Evolutionary conservation across 2,329 filamentous ascomycete genomes (phyloP).

Genomic region (Verticillium klebahnii): DNA sequence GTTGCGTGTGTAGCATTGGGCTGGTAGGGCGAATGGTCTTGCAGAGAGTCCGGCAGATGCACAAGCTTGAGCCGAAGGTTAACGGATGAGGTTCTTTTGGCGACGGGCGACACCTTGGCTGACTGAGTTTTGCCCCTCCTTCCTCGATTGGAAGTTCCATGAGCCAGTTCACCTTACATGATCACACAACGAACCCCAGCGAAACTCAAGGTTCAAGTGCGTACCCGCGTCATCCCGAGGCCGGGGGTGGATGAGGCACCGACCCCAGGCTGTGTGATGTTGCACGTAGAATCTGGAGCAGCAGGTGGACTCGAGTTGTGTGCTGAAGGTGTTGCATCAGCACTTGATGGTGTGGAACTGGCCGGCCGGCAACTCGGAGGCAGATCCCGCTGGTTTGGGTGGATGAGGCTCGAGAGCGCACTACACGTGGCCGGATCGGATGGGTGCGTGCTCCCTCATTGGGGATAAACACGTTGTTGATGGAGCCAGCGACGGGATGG

Average conservation of each 20-base stretch:
- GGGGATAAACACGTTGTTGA: no score
- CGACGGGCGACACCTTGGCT: not conserved
- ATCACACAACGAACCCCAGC: not conserved
- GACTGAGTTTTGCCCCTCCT: not conserved
- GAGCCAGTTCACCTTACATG: not conserved
- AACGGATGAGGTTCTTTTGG: not conserved
- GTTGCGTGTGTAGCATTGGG: not conserved
- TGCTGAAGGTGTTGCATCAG: no score
- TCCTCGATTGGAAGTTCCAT: not conserved
- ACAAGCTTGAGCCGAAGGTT: not conserved
- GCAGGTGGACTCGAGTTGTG: not conserved
- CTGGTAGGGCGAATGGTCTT: not conserved
- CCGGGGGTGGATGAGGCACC: not conserved
- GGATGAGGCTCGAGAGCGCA: not conserved
- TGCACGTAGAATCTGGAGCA: slow-evolving; percentile 1
- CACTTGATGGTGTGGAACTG: not conserved
- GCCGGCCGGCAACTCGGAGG: not conserved
- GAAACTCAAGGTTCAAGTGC: not conserved
- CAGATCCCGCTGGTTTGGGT: not conserved
- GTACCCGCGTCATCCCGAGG: not conserved
- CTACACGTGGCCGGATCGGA: not conserved
- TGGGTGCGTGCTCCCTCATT: not conserved
- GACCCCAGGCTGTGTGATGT: slow-evolving; percentile 7
- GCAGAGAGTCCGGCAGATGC: not conserved
- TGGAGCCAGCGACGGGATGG: not conserved